A percentile compares a stretch with the other conserved stretches of the same genome.
Evolutionary conservation across 139 green algal genomes (phyloP).

Genomic region (Volvox africanus): DNA sequence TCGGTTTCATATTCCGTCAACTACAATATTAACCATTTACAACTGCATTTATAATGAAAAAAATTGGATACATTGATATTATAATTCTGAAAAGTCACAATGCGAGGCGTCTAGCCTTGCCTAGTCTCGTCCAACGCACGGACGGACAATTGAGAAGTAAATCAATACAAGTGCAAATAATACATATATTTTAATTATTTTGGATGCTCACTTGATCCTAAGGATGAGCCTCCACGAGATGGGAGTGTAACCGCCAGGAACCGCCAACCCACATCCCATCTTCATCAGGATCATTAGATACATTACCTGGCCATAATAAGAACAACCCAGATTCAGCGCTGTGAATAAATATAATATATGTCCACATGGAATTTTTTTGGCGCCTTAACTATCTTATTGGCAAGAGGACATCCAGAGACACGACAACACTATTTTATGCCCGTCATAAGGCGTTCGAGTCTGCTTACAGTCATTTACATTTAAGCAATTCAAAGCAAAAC

Average conservation of each 20-base stretch:
- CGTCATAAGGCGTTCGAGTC: too few species aligned
- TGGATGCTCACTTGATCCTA: not conserved
- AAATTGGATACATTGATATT: not conserved
- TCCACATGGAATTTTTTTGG: not conserved
- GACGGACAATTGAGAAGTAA: not conserved
- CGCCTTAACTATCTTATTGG: not conserved
- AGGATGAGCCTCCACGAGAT: not conserved
- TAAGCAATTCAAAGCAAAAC: not conserved
- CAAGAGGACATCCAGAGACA: not conserved
- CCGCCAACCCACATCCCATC: not conserved
- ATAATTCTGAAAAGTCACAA: not conserved
- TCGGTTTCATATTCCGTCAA: not conserved
- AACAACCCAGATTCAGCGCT: not conserved
- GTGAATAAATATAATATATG: not conserved
- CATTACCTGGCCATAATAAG: not conserved
- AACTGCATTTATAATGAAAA: not conserved
- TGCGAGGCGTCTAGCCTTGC: not conserved
- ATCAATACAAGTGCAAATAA: not conserved
- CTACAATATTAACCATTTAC: not conserved
- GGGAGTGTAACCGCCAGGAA: conserved; percentile 17
- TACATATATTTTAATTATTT: not conserved
- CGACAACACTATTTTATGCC: too few species aligned
- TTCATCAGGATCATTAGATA: not conserved
- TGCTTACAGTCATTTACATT: not conserved
- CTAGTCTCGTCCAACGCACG: not conserved